A percentile compares a stretch with the other conserved stretches of the same genome.
Conservation (phyloP, 1,139 yeast species). For the Suhomyces taliae region DNA sequence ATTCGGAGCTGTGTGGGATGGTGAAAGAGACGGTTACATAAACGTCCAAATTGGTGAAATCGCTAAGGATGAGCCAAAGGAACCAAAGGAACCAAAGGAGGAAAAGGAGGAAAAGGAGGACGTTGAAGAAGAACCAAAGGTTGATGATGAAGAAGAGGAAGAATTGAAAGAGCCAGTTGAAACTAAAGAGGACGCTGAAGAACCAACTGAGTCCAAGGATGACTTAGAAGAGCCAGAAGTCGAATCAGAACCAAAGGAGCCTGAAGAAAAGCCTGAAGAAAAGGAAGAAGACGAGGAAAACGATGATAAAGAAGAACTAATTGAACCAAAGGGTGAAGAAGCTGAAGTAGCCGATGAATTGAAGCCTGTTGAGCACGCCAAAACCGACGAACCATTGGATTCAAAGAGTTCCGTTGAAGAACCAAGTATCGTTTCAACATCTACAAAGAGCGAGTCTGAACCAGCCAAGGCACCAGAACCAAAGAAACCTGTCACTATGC, state of each 20-base stretch:
- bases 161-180: neutral
- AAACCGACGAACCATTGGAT: neutral
- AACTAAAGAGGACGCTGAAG: neutral
- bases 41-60: slow-evolving; percentile 18
- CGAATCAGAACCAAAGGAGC: neutral
- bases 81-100: neutral
- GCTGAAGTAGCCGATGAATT: neutral
- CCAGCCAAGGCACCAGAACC: neutral
- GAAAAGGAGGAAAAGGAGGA: neutral
- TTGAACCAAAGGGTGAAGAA: neutral
- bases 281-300: neutral
- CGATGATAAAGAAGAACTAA: neutral
- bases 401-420: no score
- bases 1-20: slow-evolving; percentile 44
- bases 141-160: neutral
- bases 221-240: neutral
- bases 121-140: neutral
- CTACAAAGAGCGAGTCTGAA: no score
- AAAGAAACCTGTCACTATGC: slow-evolving; percentile 12
- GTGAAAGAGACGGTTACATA: slow-evolving; percentile 38
- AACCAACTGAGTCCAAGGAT: neutral
- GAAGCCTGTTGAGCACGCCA: no score
- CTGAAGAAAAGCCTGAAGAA: neutral
- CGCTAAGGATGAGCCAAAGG: neutral
- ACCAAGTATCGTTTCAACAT: no score